These are phyloP conservation scores for Saccharomyces pastorianus DNA, from an alignment of 1,139 yeast species.

Conservation along the genomic window DNA sequence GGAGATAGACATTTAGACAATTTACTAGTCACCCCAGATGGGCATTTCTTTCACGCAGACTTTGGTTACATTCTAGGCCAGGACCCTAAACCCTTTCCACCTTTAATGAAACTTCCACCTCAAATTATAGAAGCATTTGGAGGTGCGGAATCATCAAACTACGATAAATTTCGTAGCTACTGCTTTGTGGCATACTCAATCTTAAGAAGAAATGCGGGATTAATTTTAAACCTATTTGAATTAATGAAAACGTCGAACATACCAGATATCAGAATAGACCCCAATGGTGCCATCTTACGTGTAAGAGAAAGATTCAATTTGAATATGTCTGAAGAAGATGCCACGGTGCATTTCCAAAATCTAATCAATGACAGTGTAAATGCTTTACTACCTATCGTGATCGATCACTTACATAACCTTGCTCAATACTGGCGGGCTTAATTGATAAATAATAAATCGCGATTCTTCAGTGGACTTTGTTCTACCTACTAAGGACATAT, in stretches of 20 bases:
- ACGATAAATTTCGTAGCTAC: constrained; percentile 77
- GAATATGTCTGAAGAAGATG: constrained; percentile 92
- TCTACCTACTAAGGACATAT: background rate
- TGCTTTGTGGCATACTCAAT: constrained; percentile 94
- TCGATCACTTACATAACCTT: constrained; percentile 86
- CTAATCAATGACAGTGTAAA: constrained; percentile 88
- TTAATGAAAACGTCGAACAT: constrained; percentile 91
- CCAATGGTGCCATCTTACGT: constrained; percentile 71
- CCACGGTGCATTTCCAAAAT: constrained; percentile 86
- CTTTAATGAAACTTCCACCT: constrained; percentile 93
- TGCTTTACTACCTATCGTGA: constrained; percentile 89
- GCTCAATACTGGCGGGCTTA: constrained; percentile 97
- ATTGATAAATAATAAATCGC: constrained; percentile 2
- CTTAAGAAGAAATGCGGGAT: constrained; percentile 76
- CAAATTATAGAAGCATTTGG: constrained; percentile 98
- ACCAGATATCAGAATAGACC: constrained; percentile 75
- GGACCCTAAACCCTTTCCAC: constrained; percentile 98
- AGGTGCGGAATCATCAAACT: constrained; percentile 77
- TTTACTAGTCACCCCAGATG: constrained; percentile 64
- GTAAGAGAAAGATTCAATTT: constrained; percentile 91
- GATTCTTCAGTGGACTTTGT: background rate
- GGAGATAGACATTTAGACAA: constrained; percentile 97
- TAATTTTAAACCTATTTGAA: constrained; percentile 83
- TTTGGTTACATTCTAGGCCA: constrained; percentile 94
- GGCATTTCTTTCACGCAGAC: constrained; percentile 92